Conservation (phyloP, 2,329 filamentous ascomycete species). For the Orbilia ellipsospora region DNA sequence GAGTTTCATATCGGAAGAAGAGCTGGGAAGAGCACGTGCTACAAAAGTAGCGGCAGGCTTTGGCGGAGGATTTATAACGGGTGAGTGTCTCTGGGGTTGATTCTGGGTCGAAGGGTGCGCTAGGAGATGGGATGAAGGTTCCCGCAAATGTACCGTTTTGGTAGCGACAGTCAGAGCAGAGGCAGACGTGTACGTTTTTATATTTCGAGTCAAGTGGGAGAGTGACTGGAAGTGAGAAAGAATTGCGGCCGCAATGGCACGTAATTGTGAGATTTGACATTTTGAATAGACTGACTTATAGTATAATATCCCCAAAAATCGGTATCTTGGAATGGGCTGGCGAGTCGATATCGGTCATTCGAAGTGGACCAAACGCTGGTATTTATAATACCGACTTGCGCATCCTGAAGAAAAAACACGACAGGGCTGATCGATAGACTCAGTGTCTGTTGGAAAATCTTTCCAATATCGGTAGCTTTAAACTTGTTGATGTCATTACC, state of each 20-base stretch:
- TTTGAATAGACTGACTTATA: too few species aligned
- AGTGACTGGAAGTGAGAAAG: conserved; percentile 3
- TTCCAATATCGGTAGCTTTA: too few species aligned
- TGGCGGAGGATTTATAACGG: not conserved
- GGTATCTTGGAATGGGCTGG: too few species aligned
- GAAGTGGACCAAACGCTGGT: too few species aligned
- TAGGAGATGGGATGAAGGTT: conserved; percentile 20
- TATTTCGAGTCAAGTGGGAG: conserved; percentile 19
- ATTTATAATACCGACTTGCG: too few species aligned
- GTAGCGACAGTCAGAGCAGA: conserved; percentile 23
- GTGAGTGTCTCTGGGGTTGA: conserved; percentile 1
- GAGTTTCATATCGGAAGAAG: conserved; percentile 3
- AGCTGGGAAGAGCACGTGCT: conserved; percentile 33
- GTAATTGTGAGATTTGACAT: conserved; percentile 2
- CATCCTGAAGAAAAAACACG: too few species aligned
- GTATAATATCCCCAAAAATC: too few species aligned
- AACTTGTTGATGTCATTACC: too few species aligned
- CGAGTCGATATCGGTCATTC: too few species aligned
- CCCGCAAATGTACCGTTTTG: conserved; percentile 32
- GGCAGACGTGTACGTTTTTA: conserved; percentile 21
- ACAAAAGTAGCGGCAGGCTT: conserved; percentile 30
- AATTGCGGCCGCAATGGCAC: conserved; percentile 30
- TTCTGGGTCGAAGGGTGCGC: conserved; percentile 25
- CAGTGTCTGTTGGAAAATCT: not conserved
- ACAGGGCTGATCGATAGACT: too few species aligned